These are phyloP conservation scores for Sugiyamaella pinicola DNA, from an alignment of 1,139 yeast species.

Conservation along the genomic window DNA sequence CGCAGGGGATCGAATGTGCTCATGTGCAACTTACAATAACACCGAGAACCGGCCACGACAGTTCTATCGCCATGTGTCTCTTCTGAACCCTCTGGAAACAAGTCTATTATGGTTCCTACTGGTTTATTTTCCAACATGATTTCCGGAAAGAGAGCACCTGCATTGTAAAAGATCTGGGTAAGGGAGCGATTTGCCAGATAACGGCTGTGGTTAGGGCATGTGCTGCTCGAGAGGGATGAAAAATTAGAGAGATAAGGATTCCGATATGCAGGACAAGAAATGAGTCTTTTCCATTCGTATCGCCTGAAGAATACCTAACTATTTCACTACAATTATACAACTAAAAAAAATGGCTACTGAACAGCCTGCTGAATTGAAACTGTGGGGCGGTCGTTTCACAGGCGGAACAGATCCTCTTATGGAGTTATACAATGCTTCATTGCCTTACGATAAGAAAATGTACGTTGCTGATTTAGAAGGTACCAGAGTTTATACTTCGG, in stretches of 20 bases:
- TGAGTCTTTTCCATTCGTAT: too few species aligned
- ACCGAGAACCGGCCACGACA: slow-evolving; percentile 39
- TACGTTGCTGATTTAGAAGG: slow-evolving; percentile 92
- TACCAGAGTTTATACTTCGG: slow-evolving; percentile 88
- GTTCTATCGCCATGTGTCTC: slow-evolving; percentile 33
- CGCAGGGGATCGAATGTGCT: neutral
- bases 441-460: slow-evolving; percentile 95
- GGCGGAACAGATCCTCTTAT: slow-evolving; percentile 94
- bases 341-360: neutral
- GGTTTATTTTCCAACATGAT: neutral
- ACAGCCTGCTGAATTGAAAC: slow-evolving; percentile 50
- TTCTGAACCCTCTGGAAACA: neutral
- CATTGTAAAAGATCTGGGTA: neutral
- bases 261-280: neutral
- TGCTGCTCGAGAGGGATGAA: neutral
- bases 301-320: too few species aligned
- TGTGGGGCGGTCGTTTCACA: slow-evolving; percentile 99
- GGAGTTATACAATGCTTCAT: slow-evolving; percentile 95
- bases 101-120: neutral
- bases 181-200: neutral
- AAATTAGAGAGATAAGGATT: slow-evolving; percentile 1
- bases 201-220: neutral
- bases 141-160: too few species aligned
- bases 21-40: slow-evolving; percentile 29
- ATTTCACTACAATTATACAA: neutral